phyloP scores from a whole-genome alignment of 371 early-diverging fungal genomes.

The Mucor piriformis region DNA sequence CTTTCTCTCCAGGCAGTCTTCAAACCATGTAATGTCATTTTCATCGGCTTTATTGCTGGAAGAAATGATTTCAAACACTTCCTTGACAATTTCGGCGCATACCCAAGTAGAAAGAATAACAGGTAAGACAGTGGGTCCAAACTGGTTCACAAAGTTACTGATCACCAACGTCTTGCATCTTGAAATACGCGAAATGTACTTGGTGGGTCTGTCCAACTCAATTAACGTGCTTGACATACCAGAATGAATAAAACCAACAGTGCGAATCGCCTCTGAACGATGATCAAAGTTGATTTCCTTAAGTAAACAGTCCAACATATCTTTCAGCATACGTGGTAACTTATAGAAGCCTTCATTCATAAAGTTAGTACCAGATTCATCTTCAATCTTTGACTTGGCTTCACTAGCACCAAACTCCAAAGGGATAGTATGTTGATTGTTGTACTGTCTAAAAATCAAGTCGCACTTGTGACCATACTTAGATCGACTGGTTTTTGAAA shows the following conservation, averaged over 20 bases:
- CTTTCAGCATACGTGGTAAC: slow-evolving; percentile 10
- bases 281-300: slow-evolving; percentile 6
- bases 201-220: background rate
- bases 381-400: slow-evolving; percentile 8
- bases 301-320: slow-evolving; percentile 4
- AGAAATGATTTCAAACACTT: too few species aligned
- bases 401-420: slow-evolving; percentile 22
- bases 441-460: slow-evolving; percentile 9
- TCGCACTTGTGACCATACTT: slow-evolving; percentile 4
- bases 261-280: slow-evolving; percentile 4
- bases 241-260: slow-evolving; percentile 12
- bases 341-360: slow-evolving; percentile 17
- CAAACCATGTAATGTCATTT: slow-evolving; percentile 10
- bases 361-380: slow-evolving; percentile 4
- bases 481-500: background rate
- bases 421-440: background rate
- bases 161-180: background rate
- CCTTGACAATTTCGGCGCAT: too few species aligned
- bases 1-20: slow-evolving; percentile 7
- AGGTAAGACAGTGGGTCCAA: background rate
- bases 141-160: background rate
- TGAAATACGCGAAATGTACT: background rate
- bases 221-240: slow-evolving; percentile 1
- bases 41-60: slow-evolving; percentile 4
- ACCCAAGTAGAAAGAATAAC: background rate